Conservation (phyloP, 305 asterid genomes). For the Plantago coronopus region DNA sequence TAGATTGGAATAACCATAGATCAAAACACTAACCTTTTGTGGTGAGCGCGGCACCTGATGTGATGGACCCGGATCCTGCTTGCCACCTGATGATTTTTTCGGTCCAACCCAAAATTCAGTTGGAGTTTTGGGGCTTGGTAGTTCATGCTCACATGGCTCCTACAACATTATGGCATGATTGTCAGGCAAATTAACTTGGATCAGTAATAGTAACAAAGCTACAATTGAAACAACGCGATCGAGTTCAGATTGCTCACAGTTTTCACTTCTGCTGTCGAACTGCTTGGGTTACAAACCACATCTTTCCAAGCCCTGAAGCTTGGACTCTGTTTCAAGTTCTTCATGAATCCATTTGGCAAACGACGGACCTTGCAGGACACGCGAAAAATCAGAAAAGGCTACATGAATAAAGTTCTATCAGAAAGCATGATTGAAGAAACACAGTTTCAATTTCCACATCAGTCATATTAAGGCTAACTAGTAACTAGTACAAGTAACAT, state of each 20-base stretch:
- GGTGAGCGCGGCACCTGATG: too few relatives aligned
- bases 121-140: background rate
- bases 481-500: too few relatives aligned
- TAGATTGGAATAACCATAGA: background rate
- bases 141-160: background rate
- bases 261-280: background rate
- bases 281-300: background rate
- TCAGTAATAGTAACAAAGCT: background rate
- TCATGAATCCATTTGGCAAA: too few relatives aligned
- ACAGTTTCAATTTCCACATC: too few relatives aligned
- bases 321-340: background rate
- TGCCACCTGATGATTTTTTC: background rate
- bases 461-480: too few relatives aligned
- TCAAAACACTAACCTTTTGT: background rate
- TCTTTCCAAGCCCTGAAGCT: constrained; percentile 6
- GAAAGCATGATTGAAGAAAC: too few relatives aligned
- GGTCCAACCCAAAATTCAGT: background rate
- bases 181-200: too few relatives aligned
- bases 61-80: too few relatives aligned
- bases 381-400: too few relatives aligned
- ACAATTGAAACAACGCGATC: background rate
- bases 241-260: background rate
- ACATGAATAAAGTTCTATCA: too few relatives aligned
- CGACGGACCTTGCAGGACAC: too few relatives aligned
- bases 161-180: background rate